Evolutionary conservation across 2,329 filamentous ascomycete species (phyloP).

Genomic region (Curvularia sp.): DNA sequence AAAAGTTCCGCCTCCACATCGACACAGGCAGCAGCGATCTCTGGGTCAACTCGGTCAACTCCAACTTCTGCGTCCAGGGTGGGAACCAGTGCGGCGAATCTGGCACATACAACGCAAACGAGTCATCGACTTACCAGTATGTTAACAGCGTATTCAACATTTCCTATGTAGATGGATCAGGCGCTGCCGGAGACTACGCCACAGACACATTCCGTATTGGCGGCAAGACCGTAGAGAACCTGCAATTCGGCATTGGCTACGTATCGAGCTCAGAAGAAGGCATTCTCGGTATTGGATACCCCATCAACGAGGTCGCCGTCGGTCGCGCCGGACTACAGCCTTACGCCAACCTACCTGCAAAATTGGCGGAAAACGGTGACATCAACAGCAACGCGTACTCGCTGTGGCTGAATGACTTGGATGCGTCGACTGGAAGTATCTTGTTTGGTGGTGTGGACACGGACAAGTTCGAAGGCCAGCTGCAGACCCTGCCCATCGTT

Average conservation of each 20-base stretch:
- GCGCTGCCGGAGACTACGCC: conserved; percentile 79
- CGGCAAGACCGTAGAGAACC: conserved; percentile 57
- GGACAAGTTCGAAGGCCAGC: conserved; percentile 70
- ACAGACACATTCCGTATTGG: conserved; percentile 73
- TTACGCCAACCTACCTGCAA: conserved; percentile 69
- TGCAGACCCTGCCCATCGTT: conserved; percentile 68
- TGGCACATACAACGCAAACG: conserved; percentile 73
- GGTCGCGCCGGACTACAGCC: conserved; percentile 58
- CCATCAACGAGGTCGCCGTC: conserved; percentile 77
- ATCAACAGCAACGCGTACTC: conserved; percentile 72
- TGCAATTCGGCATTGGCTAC: conserved; percentile 80
- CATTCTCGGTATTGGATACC: conserved; percentile 86
- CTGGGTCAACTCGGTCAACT: conserved; percentile 70
- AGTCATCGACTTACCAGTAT: conserved; percentile 77
- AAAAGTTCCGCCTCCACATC: conserved; percentile 63
- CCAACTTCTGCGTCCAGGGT: conserved; percentile 62
- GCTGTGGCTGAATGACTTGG: conserved; percentile 67
- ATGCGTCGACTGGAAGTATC: conserved; percentile 71
- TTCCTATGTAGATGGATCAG: conserved; percentile 81
- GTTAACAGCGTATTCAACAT: conserved; percentile 84
- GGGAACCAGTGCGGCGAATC: conserved; percentile 63
- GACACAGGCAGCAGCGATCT: conserved; percentile 70
- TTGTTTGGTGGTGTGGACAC: conserved; percentile 84
- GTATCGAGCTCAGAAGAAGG: conserved; percentile 66
- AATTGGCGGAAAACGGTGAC: conserved; percentile 66